phyloP scores from a whole-genome alignment of 805 yeast genomes.

The Kluyveromyces dobzhanskii region DNA sequence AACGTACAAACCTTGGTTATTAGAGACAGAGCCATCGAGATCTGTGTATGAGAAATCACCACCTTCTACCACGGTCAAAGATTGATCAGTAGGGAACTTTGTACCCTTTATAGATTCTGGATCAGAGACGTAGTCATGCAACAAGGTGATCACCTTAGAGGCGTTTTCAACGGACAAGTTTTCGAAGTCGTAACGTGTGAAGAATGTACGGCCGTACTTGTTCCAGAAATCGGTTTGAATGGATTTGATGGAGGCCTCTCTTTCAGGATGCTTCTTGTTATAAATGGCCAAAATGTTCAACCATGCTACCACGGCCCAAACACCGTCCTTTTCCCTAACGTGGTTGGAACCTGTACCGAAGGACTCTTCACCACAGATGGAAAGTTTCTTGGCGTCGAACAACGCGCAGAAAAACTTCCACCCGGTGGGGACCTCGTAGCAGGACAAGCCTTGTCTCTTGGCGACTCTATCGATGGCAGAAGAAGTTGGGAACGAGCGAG shows the following conservation, averaged over 20 bases:
- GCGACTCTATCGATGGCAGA: constrained; percentile 93
- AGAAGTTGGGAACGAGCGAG: constrained; percentile 96
- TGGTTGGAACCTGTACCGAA: constrained; percentile 98
- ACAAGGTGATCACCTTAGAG: constrained; percentile 47
- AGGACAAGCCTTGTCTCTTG: constrained; percentile 56
- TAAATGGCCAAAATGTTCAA: constrained; percentile 86
- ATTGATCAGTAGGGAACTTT: constrained; percentile 36
- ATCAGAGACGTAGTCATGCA: constrained; percentile 34
- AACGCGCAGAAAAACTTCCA: constrained; percentile 98
- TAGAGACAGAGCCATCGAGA: constrained; percentile 83
- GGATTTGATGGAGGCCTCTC: constrained; percentile 57
- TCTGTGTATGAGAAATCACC: constrained; percentile 91
- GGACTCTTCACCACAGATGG: constrained; percentile 97
- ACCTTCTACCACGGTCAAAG: constrained; percentile 57
- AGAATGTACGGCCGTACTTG: constrained; percentile 92
- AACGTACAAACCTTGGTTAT: constrained; percentile 81
- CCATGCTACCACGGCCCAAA: constrained; percentile 98
- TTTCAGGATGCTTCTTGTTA: constrained; percentile 48
- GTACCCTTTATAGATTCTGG: constrained; percentile 40
- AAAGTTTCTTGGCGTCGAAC: constrained; percentile 85
- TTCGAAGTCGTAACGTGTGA: constrained; percentile 93
- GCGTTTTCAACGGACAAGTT: constrained; percentile 74
- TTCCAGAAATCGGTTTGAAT: constrained; percentile 85
- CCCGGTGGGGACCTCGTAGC: constrained; percentile 97
- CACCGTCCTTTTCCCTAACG: constrained; percentile 94